Conservation (phyloP, 192 early-diverging fungal species). For the Glomus cerebriforme region DNA sequence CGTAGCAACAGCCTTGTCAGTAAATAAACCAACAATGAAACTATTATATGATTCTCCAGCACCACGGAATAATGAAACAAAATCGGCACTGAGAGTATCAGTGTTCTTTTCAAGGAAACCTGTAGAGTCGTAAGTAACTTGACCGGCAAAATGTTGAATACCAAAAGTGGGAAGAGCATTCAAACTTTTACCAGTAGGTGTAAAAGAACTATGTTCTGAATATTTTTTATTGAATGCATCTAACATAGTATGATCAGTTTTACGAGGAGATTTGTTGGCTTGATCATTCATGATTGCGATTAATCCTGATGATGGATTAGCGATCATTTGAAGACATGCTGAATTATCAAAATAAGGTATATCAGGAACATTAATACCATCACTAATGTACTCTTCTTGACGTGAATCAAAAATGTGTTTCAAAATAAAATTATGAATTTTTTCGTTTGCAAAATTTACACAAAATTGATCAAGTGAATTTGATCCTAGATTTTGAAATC, state of each 20-base stretch:
- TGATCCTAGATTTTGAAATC: conserved; percentile 59
- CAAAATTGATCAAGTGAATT: conserved; percentile 73
- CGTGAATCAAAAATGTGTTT: conserved; percentile 73
- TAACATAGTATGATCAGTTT: conserved; percentile 53
- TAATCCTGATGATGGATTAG: conserved; percentile 61
- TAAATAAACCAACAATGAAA: conserved; percentile 77
- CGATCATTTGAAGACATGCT: conserved; percentile 71
- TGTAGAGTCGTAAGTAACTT: conserved; percentile 64
- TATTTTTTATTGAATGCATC: conserved; percentile 58
- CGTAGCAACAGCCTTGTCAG: conserved; percentile 68
- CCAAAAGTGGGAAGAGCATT: conserved; percentile 60
- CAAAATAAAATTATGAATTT: conserved; percentile 75
- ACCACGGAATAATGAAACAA: conserved; percentile 86
- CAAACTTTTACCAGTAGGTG: conserved; percentile 45
- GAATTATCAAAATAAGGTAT: conserved; percentile 65
- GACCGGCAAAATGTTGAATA: conserved; percentile 78
- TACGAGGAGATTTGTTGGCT: conserved; percentile 50
- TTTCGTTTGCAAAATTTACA: conserved; percentile 86
- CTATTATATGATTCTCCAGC: conserved; percentile 66
- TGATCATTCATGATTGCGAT: conserved; percentile 76
- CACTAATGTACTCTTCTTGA: conserved; percentile 58
- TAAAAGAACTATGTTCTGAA: conserved; percentile 50
- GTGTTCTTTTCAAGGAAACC: conserved; percentile 78
- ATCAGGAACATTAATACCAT: conserved; percentile 58
- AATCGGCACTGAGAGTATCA: conserved; percentile 79